These are phyloP conservation scores for Cryptosporidium canis DNA, from an alignment of 169 alveolate species.

Conservation along the genomic window DNA sequence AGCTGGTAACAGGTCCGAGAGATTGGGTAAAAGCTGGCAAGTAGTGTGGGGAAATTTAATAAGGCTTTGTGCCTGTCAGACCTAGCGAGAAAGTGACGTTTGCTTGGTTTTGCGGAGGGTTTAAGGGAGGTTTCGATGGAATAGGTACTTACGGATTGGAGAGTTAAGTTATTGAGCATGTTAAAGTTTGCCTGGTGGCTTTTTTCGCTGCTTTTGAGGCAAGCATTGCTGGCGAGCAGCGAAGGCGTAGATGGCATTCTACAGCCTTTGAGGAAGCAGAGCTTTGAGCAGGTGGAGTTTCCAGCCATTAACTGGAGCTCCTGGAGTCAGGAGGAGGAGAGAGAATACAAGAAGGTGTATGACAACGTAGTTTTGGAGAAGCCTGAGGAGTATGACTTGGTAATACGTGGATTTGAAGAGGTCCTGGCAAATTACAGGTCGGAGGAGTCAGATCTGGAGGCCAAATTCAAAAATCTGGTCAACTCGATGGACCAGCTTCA, in stretches of 20 bases:
- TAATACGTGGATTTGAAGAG: conserved; percentile 6
- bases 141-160: not conserved
- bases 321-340: not conserved
- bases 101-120: no score
- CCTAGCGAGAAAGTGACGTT: no score
- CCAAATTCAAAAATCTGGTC: not conserved
- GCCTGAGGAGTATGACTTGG: not conserved
- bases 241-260: not conserved
- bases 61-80: no score
- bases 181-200: not conserved
- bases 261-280: conserved; percentile 27
- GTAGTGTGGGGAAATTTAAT: no score
- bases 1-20: no score
- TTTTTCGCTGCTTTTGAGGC: not conserved
- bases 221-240: not conserved
- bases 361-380: conserved; percentile 5
- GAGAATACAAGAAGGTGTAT: not conserved
- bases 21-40: no score
- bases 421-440: not conserved
- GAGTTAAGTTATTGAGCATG: not conserved
- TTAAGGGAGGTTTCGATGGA: no score
- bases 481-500: not conserved
- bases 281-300: not conserved
- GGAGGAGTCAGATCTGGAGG: not conserved
- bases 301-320: not conserved